Conservation (phyloP, 129 eudicot species). For the Chrysanthemum seticuspe region DNA sequence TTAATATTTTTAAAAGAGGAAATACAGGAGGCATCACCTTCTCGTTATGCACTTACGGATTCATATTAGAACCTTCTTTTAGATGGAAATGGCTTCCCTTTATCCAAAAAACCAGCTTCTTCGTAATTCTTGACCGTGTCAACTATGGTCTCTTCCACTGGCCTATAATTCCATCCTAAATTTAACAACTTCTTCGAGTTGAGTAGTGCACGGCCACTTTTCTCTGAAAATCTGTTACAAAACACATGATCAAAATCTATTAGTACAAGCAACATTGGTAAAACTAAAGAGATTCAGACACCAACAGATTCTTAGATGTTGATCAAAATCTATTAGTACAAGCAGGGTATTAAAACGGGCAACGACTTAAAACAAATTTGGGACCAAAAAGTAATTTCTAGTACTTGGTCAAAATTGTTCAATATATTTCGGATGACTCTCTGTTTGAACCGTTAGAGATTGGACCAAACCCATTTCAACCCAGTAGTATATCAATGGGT, state of each 20-base stretch:
- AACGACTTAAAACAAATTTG: too few relatives aligned
- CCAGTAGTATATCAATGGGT: not conserved
- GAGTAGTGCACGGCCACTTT: not conserved
- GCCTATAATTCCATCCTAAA: slow-evolving; percentile 43
- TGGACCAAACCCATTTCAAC: not conserved
- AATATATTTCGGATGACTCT: too few relatives aligned
- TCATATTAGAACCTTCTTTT: slow-evolving; percentile 16
- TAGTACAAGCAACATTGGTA: not conserved
- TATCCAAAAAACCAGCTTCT: slow-evolving; percentile 35
- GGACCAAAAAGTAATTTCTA: too few relatives aligned
- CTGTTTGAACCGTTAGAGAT: not conserved
- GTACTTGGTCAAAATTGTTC: too few relatives aligned
- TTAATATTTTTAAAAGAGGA: not conserved
- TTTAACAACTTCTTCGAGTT: slow-evolving; percentile 34
- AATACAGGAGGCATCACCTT: not conserved
- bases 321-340: too few relatives aligned
- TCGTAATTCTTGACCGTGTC: slow-evolving; percentile 30
- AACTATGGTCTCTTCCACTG: slow-evolving; percentile 35
- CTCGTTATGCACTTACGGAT: not conserved
- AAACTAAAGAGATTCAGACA: not conserved
- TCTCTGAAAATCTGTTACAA: slow-evolving; percentile 32
- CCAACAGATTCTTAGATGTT: too few relatives aligned
- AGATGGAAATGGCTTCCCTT: slow-evolving; percentile 30
- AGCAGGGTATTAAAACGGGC: too few relatives aligned
- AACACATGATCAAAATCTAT: not conserved